phyloP scores from a whole-genome alignment of 2,329 filamentous ascomycete genomes.

The Fusarium humuli region DNA sequence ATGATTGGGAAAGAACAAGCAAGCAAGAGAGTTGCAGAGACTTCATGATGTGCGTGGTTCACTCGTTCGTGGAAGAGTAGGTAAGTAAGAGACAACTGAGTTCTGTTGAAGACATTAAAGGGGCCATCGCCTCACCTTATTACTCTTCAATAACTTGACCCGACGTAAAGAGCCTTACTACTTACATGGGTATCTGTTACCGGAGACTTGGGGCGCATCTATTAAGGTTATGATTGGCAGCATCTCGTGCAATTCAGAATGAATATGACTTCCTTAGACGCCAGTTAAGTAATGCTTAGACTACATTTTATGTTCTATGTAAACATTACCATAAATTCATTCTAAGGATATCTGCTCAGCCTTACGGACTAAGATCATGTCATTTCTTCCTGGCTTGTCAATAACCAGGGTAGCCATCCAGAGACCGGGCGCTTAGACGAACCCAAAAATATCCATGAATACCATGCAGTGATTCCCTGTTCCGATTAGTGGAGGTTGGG shows the following conservation, averaged over 20 bases:
- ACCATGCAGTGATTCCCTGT: not conserved
- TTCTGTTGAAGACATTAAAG: not conserved
- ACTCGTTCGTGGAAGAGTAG: not conserved
- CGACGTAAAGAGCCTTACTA: not conserved
- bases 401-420: not conserved
- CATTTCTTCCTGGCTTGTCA: not conserved
- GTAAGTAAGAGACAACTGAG: not conserved
- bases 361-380: not conserved
- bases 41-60: not conserved
- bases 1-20: not conserved
- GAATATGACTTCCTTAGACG: not conserved
- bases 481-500: not conserved
- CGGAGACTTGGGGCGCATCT: slow-evolving; percentile 6
- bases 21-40: not conserved
- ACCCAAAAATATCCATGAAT: slow-evolving; percentile 14
- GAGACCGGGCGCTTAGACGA: slow-evolving; percentile 14
- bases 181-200: slow-evolving; percentile 5
- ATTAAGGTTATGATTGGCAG: not conserved
- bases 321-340: not conserved
- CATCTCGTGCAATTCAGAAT: not conserved
- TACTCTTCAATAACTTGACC: not conserved
- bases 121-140: not conserved
- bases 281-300: not conserved
- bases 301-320: too few relatives aligned
- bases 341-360: not conserved